Evolutionary conservation across 345 rosid species (phyloP), one percentile per base, ranked within the genome.

Genomic region (Linum tenue): DNA sequence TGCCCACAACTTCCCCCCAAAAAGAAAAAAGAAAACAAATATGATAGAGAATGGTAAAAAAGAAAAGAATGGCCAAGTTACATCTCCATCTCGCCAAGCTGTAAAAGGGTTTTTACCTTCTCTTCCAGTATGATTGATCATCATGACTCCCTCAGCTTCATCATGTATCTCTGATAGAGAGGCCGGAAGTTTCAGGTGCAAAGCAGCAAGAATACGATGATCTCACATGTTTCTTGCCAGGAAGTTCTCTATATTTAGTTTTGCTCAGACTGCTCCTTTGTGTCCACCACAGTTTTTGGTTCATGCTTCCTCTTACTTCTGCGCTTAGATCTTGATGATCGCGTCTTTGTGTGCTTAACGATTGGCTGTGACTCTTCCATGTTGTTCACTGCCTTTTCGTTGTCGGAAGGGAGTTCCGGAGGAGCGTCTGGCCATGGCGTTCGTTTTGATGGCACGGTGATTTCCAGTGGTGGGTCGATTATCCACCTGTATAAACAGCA

Each of bases 391-490:
- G 60, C 41, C 51, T 85, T 85, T 70, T 44, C 12, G 2, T 72
- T 81, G 39, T 50, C 73, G 0, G 81, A 70, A 2, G 86, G 88
- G 69, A 88, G 92, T 81, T 94, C 97, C 6, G 96, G 97, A 37
- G 97, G 97, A 64, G 86, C 73, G 71, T 94, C 99, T 31, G 97
- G 97, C 97, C 99, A 90, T 41, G 95, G 96, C 14, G 97, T 84
- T 22, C 80, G 88, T 73, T 88, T 94, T 1, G 99, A 80, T 37
- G 91, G 89, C 36, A 88, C 86, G 11, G 96, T 86, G 62, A 90
- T 80, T 57, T 90, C 97, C 81, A 90, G 72, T 5, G 95, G 97
- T 44, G 96, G 96, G 72, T 94, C 96, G 44, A 90, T 83, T 44
- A 90, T 72, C 99, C 99, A 94, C 67, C 97, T 94, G 91, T 58